These are phyloP conservation scores for Ochromonas danica DNA, from an alignment of 108 stramenopile species.

Conservation along the genomic window DNA sequence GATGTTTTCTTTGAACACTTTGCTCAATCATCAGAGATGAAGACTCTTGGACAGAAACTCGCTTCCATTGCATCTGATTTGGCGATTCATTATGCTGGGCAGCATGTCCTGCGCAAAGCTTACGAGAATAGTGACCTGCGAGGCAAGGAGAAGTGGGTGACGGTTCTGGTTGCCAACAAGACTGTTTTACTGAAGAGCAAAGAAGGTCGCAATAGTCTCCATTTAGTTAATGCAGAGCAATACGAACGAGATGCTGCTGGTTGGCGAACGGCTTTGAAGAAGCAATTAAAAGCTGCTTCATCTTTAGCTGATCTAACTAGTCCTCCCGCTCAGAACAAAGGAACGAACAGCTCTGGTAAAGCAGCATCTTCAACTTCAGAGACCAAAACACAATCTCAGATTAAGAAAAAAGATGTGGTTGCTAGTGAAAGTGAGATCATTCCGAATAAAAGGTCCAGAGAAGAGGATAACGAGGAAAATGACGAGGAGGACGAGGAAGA, in stretches of 20 bases:
- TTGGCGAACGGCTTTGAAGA: not conserved
- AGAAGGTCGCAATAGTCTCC: not conserved
- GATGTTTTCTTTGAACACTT: too few relatives aligned
- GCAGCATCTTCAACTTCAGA: not conserved
- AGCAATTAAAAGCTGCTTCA: not conserved
- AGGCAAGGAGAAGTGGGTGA: not conserved
- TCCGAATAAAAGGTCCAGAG: not conserved
- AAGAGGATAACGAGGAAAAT: not conserved
- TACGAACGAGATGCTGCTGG: not conserved
- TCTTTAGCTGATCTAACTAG: not conserved
- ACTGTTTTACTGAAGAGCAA: not conserved
- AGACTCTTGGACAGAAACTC: too few relatives aligned
- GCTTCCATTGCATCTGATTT: too few relatives aligned
- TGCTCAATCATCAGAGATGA: too few relatives aligned
- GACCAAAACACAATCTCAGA: not conserved
- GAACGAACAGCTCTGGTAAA: too few relatives aligned
- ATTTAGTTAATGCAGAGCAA: not conserved
- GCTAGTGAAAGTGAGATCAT: not conserved
- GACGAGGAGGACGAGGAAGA: not conserved
- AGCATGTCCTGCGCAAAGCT: not conserved
- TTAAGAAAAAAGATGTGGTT: not conserved
- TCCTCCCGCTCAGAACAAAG: not conserved
- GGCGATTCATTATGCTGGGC: not conserved
- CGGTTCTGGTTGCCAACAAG: not conserved
- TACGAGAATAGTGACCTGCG: not conserved